These are phyloP conservation scores for Rutstroemia sp. DNA, from an alignment of 2,329 filamentous ascomycete species.

Conservation along the genomic window DNA sequence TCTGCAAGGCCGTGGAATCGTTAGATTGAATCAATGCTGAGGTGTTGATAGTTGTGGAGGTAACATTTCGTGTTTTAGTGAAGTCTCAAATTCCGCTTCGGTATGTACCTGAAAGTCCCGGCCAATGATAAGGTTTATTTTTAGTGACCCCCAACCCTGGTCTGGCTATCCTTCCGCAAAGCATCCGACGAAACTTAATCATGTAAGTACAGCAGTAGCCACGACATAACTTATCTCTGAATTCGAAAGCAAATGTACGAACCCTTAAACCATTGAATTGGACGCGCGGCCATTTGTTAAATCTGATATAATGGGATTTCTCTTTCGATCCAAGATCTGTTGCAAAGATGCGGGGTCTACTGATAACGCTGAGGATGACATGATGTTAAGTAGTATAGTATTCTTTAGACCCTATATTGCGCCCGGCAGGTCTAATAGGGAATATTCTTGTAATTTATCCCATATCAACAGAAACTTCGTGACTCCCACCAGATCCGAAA, in stretches of 20 bases:
- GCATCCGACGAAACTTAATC: neutral
- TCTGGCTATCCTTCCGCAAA: neutral
- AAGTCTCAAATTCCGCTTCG: conserved; percentile 4
- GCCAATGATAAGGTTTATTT: conserved; percentile 7
- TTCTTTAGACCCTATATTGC: too few relatives aligned
- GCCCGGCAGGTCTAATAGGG: neutral
- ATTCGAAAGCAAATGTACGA: neutral
- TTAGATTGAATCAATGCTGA: neutral
- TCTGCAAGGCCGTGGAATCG: neutral
- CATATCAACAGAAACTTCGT: neutral
- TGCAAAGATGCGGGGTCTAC: too few relatives aligned
- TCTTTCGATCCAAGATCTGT: too few relatives aligned
- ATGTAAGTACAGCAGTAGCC: neutral
- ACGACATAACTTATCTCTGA: neutral
- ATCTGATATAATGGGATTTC: too few relatives aligned
- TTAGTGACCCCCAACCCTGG: neutral
- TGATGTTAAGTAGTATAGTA: too few relatives aligned
- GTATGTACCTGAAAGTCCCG: conserved; percentile 1
- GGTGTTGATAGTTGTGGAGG: neutral
- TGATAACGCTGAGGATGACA: too few relatives aligned
- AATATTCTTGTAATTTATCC: neutral
- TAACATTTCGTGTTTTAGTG: conserved; percentile 5
- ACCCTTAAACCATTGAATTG: neutral
- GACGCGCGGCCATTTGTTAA: too few relatives aligned
- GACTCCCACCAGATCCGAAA: neutral